A percentile compares a stretch with the other conserved stretches of the same genome.
Conservation (phyloP, 192 early-diverging fungal genomes). For the Martensiomyces pterosporus region DNA sequence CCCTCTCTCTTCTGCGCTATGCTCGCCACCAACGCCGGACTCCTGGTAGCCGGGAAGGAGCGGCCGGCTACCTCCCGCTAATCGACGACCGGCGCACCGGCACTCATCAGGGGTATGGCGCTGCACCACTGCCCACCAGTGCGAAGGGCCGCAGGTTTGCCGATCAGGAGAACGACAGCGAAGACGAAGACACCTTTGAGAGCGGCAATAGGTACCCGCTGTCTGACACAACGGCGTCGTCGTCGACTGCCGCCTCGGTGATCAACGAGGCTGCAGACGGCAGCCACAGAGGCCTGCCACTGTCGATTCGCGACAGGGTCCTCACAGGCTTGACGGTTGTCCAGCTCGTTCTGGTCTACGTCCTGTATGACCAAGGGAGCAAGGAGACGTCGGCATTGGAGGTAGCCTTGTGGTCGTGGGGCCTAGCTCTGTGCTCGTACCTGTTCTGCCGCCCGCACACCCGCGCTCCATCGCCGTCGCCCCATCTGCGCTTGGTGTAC, state of each 20-base stretch:
- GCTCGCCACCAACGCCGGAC: neutral
- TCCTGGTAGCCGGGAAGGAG: neutral
- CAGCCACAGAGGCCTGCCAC: neutral
- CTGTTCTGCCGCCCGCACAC: constrained; percentile 17
- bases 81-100: neutral
- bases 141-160: neutral
- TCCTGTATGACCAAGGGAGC: neutral
- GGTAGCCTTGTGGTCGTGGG: constrained; percentile 34
- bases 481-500: constrained; percentile 40
- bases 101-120: neutral
- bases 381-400: constrained; percentile 12
- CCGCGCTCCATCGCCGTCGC: constrained; percentile 36
- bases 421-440: constrained; percentile 26
- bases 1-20: constrained; percentile 10
- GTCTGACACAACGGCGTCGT: too few species aligned
- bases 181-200: neutral
- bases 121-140: neutral
- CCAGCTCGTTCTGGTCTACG: constrained; percentile 16
- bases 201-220: too few species aligned
- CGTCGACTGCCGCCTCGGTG: too few species aligned
- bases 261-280: neutral
- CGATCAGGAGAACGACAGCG: neutral
- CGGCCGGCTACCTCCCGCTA: neutral
- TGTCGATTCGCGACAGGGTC: constrained; percentile 32
- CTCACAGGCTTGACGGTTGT: constrained; percentile 11